Percentiles rank a stretch among this genome's conserved stretches.
Conservation (phyloP, 2,329 filamentous ascomycete genomes). For the Laburnicola sp. region DNA sequence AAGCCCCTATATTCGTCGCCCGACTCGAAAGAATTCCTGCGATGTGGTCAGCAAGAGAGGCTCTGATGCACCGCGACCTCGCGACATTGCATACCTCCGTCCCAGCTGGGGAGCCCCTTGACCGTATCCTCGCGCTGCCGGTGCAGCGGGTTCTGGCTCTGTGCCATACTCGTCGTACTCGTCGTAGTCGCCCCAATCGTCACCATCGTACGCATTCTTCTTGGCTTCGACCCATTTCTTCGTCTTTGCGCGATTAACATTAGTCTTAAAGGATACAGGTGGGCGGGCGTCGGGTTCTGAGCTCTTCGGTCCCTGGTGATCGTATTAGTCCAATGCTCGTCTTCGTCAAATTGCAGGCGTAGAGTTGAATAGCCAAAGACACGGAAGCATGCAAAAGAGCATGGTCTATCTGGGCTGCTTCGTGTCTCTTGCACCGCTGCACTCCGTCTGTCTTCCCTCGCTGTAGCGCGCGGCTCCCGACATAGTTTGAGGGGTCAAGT, state of each 20-base stretch:
- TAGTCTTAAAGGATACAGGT: slow-evolving; percentile 72
- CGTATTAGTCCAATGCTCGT: background rate
- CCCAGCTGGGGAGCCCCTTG: slow-evolving; percentile 28
- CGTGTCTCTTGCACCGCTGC: too few relatives aligned
- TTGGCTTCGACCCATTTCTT: slow-evolving; percentile 95
- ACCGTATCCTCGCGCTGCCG: slow-evolving; percentile 50
- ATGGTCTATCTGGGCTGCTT: too few relatives aligned
- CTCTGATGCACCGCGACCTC: background rate
- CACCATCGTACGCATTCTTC: slow-evolving; percentile 82
- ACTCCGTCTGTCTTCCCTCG: too few relatives aligned
- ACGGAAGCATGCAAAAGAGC: too few relatives aligned
- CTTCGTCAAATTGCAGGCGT: too few relatives aligned
- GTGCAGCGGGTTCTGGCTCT: slow-evolving; percentile 44
- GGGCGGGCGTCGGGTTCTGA: slow-evolving; percentile 35
- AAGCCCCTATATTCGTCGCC: slow-evolving; percentile 59
- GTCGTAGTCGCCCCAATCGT: slow-evolving; percentile 80
- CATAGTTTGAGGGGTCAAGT: too few relatives aligned
- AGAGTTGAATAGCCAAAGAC: too few relatives aligned
- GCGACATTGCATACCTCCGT: slow-evolving; percentile 22
- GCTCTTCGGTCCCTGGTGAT: slow-evolving; percentile 30
- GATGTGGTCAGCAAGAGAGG: background rate
- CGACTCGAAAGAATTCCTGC: slow-evolving; percentile 57
- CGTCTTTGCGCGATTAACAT: slow-evolving; percentile 86
- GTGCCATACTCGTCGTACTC: slow-evolving; percentile 62
- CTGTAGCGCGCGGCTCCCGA: too few relatives aligned